Evolutionary conservation across 495 filamentous ascomycete genomes (phyloP).

Genomic region (Sporormia fimetaria): DNA sequence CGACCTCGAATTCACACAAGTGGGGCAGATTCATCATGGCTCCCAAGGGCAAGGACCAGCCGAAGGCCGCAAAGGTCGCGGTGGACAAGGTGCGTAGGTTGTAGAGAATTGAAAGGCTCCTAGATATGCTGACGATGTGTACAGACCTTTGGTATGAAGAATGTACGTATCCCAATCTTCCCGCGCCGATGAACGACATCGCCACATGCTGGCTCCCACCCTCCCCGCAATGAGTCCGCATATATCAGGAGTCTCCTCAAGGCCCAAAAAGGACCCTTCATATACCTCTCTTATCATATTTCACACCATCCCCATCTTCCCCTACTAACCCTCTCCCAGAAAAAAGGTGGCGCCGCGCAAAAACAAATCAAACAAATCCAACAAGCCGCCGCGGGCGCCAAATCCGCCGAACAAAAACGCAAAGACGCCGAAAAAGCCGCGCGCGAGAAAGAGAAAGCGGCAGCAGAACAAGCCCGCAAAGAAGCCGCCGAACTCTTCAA

Average conservation of each 20-base stretch:
- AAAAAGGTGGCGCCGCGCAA: conserved; percentile 86
- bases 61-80: conserved; percentile 60
- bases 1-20: no score
- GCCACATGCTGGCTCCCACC: conserved; percentile 4
- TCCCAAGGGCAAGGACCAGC: conserved; percentile 70
- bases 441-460: conserved; percentile 77
- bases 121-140: conserved; percentile 21
- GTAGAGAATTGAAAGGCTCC: conserved; percentile 3
- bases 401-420: conserved; percentile 70
- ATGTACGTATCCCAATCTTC: conserved; percentile 42
- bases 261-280: no score
- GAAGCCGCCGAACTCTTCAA: conserved; percentile 80
- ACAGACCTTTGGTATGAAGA: conserved; percentile 96
- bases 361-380: conserved; percentile 75
- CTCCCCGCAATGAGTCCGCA: conserved; percentile 6
- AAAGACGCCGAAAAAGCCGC: conserved; percentile 83
- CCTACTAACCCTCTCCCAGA: conserved; percentile 37
- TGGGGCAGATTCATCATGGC: conserved; percentile 55
- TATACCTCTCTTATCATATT: no score
- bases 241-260: no score
- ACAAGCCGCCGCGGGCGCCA: conserved; percentile 56
- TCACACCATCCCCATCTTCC: conserved; percentile 2
- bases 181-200: conserved; percentile 5
- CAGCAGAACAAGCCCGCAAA: conserved; percentile 67
- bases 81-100: conserved; percentile 60